Percentiles rank a stretch among this genome's conserved stretches.
Evolutionary conservation across 2,329 filamentous ascomycete species (phyloP).

Genomic region (Didymella lethalis): DNA sequence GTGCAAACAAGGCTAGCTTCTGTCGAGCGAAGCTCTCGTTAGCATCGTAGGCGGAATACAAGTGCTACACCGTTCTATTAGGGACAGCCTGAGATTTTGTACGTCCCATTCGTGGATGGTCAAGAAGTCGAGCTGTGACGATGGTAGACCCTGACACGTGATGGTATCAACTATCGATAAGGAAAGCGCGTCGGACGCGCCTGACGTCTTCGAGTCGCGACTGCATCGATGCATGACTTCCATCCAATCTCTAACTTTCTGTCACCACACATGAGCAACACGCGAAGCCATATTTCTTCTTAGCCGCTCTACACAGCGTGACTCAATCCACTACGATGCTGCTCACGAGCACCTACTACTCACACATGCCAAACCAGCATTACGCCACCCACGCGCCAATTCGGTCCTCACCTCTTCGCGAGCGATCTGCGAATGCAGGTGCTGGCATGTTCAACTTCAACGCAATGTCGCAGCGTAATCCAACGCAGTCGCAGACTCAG

Average conservation of each 20-base stretch:
- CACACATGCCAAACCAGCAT: conserved; percentile 33
- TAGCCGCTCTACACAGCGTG: background rate
- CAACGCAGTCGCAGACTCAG: conserved; percentile 32
- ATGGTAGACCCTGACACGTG: conserved; percentile 9
- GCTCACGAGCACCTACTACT: conserved; percentile 39
- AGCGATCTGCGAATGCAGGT: conserved; percentile 51
- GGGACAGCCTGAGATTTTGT: background rate
- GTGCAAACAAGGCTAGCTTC: background rate
- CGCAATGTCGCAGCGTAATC: conserved; percentile 34
- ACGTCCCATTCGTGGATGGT: background rate
- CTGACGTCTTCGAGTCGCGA: conserved; percentile 18
- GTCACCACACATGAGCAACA: background rate
- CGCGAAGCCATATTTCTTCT: background rate
- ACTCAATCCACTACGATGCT: conserved; percentile 30
- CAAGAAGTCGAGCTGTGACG: background rate
- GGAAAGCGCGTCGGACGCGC: conserved; percentile 21
- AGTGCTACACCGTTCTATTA: background rate
- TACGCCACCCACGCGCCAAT: conserved; percentile 41
- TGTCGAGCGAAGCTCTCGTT: background rate
- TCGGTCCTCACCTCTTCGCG: conserved; percentile 56
- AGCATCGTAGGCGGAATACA: background rate
- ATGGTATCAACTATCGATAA: conserved; percentile 26
- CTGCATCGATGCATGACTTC: conserved; percentile 9
- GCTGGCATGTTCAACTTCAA: conserved; percentile 40
- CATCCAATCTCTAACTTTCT: background rate